These are phyloP conservation scores for Salvia sclarea DNA, from an alignment of 305 asterid species.

Conservation along the genomic window DNA sequence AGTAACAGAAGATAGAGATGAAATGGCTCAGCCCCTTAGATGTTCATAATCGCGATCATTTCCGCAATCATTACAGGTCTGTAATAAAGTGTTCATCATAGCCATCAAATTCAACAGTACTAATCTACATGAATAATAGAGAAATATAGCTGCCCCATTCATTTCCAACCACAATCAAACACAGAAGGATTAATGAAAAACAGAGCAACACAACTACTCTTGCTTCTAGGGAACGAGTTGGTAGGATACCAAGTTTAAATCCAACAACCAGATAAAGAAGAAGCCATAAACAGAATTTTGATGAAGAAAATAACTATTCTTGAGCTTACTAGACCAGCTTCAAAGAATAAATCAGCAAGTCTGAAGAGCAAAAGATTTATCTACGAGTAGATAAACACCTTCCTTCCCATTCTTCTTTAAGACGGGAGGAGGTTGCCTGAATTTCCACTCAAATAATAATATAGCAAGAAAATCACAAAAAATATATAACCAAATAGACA, in stretches of 20 bases:
- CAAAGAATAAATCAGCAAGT: constrained; percentile 41
- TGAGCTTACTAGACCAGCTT: constrained; percentile 55
- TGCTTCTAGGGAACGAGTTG: constrained; percentile 65
- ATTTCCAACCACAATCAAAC: constrained; percentile 1
- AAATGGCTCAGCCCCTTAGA: constrained; percentile 55
- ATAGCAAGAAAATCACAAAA: too few relatives aligned
- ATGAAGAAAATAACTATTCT: constrained; percentile 13
- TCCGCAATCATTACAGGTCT: constrained; percentile 62
- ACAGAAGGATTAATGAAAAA: background rate
- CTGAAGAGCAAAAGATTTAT: constrained; percentile 48
- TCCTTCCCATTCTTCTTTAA: constrained; percentile 10
- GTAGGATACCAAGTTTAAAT: constrained; percentile 24
- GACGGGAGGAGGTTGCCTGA: constrained; percentile 48
- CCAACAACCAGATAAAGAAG: constrained; percentile 55
- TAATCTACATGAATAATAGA: too few relatives aligned
- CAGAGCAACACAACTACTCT: constrained; percentile 39
- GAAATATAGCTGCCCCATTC: constrained; percentile 37
- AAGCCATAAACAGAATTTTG: background rate
- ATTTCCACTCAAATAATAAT: constrained; percentile 51
- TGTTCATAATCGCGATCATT: constrained; percentile 48
- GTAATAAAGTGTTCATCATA: constrained; percentile 41
- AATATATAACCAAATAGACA: too few relatives aligned
- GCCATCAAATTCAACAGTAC: too few relatives aligned
- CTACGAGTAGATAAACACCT: constrained; percentile 48
- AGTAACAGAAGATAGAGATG: background rate